phyloP scores from a whole-genome alignment of 164 flowering plant genomes.

The Stephania cephalantha region DNA sequence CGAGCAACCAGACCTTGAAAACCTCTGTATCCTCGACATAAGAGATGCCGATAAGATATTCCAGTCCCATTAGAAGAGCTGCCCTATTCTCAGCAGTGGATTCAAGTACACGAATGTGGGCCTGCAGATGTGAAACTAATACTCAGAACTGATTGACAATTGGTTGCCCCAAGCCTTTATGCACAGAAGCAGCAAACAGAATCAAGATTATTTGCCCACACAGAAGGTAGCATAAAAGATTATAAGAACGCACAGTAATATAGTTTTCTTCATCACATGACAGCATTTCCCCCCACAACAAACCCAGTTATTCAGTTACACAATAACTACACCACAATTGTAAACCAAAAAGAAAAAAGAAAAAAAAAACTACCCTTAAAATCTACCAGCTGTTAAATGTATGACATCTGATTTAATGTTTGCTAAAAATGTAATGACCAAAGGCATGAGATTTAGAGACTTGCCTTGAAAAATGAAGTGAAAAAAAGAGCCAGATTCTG shows the following conservation, averaged over 20 bases:
- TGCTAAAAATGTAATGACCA: not conserved
- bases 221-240: not conserved
- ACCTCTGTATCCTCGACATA: slow-evolving; percentile 98
- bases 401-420: not conserved
- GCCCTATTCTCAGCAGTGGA: slow-evolving; percentile 55
- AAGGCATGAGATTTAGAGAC: slow-evolving; percentile 3
- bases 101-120: slow-evolving; percentile 82
- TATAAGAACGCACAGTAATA: not conserved
- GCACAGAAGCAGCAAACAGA: not conserved
- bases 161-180: too few relatives aligned
- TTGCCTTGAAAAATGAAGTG: slow-evolving; percentile 89
- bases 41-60: slow-evolving; percentile 83
- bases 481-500: slow-evolving; percentile 93
- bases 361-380: not conserved
- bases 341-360: not conserved
- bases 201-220: not conserved
- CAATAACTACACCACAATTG: not conserved
- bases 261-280: not conserved
- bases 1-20: slow-evolving; percentile 58
- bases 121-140: slow-evolving; percentile 35
- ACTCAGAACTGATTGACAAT: not conserved
- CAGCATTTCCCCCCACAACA: not conserved
- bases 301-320: not conserved
- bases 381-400: not conserved
- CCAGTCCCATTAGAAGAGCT: slow-evolving; percentile 76